These are phyloP conservation scores for Alternaria infectoria DNA, from an alignment of 2,329 filamentous ascomycete species.

Conservation along the genomic window DNA sequence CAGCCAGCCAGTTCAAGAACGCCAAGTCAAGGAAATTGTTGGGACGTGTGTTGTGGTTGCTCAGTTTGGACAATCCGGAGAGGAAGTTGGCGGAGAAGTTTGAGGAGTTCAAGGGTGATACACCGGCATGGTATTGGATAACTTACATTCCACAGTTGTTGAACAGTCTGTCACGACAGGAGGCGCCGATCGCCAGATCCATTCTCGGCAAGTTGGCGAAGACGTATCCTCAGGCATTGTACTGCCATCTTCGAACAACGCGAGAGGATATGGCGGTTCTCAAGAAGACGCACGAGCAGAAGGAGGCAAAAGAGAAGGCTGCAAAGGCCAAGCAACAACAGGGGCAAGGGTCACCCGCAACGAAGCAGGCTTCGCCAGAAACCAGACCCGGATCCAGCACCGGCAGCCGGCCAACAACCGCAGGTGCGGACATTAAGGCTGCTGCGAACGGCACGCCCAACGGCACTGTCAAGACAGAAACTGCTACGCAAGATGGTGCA, in stretches of 20 bases:
- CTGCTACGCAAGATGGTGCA: slow-evolving; percentile 36
- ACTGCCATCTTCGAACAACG: slow-evolving; percentile 92
- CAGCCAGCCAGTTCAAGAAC: slow-evolving; percentile 95
- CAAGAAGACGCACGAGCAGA: slow-evolving; percentile 80
- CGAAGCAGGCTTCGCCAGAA: slow-evolving; percentile 47
- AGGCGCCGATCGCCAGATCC: slow-evolving; percentile 83
- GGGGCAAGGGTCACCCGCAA: slow-evolving; percentile 46
- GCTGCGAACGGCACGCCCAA: slow-evolving; percentile 56
- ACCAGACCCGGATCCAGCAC: slow-evolving; percentile 38
- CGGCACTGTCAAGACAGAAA: slow-evolving; percentile 49
- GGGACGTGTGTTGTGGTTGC: slow-evolving; percentile 90
- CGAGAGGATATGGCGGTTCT: slow-evolving; percentile 92
- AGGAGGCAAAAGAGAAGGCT: slow-evolving; percentile 63
- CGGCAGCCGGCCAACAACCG: slow-evolving; percentile 37
- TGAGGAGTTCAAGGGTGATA: slow-evolving; percentile 96
- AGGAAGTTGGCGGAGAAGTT: slow-evolving; percentile 85
- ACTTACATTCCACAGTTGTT: slow-evolving; percentile 97
- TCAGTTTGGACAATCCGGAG: slow-evolving; percentile 89
- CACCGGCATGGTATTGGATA: slow-evolving; percentile 99
- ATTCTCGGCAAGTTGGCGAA: slow-evolving; percentile 95
- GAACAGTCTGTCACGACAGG: slow-evolving; percentile 87
- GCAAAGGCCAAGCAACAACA: slow-evolving; percentile 67
- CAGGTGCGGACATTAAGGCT: slow-evolving; percentile 56
- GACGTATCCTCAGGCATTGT: slow-evolving; percentile 90
- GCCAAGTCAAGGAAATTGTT: slow-evolving; percentile 94